These are phyloP conservation scores for Copromyces sp. DNA, from an alignment of 495 filamentous ascomycete genomes.

Conservation along the genomic window DNA sequence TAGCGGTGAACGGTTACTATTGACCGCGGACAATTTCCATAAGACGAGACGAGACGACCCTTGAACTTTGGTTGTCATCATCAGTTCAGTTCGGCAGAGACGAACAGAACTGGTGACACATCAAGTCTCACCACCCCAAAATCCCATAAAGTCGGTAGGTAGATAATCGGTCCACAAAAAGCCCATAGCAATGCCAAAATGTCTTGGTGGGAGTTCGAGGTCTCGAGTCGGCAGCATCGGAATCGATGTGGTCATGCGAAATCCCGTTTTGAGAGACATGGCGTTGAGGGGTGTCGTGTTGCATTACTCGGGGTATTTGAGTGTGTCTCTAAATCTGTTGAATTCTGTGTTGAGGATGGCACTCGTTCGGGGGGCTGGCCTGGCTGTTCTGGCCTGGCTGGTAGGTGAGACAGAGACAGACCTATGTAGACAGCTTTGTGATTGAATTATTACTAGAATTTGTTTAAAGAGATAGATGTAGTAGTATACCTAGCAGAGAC, in stretches of 20 bases:
- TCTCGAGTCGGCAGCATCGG: not conserved
- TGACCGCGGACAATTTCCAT: not conserved
- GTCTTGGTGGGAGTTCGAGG: not conserved
- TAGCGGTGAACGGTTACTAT: not conserved
- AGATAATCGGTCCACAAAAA: not conserved
- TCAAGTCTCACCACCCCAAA: not conserved
- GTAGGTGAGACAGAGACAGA: not conserved
- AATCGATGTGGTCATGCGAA: not conserved
- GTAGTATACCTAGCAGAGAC: not conserved
- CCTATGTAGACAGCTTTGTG: not conserved
- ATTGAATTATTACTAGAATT: not conserved
- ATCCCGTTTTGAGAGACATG: not conserved
- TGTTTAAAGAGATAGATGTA: not conserved
- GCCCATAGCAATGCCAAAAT: not conserved
- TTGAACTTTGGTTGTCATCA: not conserved
- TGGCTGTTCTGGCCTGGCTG: too few species aligned
- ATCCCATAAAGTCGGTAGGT: not conserved
- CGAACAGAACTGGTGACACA: not conserved
- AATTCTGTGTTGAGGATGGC: not conserved
- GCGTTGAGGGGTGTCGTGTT: not conserved
- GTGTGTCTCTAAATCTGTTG: not conserved
- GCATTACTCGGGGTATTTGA: not conserved
- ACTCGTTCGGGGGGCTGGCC: not conserved
- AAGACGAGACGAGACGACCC: not conserved
- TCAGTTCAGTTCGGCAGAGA: not conserved